A percentile compares a stretch with the other conserved stretches of the same genome.
These are phyloP conservation scores for Furculomyces boomerangus DNA, from an alignment of 371 early-diverging fungal genomes.

Conservation along the genomic window DNA sequence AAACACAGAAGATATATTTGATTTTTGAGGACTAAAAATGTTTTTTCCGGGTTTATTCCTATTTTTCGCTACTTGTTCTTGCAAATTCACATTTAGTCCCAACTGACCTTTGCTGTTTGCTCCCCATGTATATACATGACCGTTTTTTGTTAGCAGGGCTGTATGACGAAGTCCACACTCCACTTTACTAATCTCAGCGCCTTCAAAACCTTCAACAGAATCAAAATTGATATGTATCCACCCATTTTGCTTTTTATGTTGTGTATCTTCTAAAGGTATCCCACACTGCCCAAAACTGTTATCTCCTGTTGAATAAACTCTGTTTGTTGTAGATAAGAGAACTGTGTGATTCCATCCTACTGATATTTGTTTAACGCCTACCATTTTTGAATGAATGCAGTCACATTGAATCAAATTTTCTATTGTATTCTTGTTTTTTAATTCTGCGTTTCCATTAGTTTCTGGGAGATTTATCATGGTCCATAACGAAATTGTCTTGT, in stretches of 20 bases:
- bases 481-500: no score
- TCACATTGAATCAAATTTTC: no score
- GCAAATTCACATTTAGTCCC: slow-evolving; percentile 3
- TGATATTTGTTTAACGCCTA: slow-evolving; percentile 17
- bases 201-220: background rate
- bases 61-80: background rate
- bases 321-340: slow-evolving; percentile 5
- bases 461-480: slow-evolving; percentile 4
- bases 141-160: slow-evolving; percentile 22
- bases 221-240: background rate
- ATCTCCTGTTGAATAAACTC: slow-evolving; percentile 10
- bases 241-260: background rate
- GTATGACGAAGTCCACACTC: slow-evolving; percentile 22
- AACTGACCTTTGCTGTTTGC: slow-evolving; percentile 18
- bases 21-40: background rate
- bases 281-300: slow-evolving; percentile 16
- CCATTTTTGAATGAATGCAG: slow-evolving; percentile 1
- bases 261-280: background rate
- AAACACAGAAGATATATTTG: background rate
- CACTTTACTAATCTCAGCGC: slow-evolving; percentile 3
- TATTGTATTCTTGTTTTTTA: background rate
- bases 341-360: slow-evolving; percentile 64
- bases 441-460: background rate
- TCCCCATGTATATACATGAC: slow-evolving; percentile 18
- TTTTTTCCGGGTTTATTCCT: background rate